A percentile compares a stretch with the other conserved stretches of the same genome.
Evolutionary conservation across 805 yeast genomes (phyloP).

Genomic region (Scheffersomyces lignosus): DNA sequence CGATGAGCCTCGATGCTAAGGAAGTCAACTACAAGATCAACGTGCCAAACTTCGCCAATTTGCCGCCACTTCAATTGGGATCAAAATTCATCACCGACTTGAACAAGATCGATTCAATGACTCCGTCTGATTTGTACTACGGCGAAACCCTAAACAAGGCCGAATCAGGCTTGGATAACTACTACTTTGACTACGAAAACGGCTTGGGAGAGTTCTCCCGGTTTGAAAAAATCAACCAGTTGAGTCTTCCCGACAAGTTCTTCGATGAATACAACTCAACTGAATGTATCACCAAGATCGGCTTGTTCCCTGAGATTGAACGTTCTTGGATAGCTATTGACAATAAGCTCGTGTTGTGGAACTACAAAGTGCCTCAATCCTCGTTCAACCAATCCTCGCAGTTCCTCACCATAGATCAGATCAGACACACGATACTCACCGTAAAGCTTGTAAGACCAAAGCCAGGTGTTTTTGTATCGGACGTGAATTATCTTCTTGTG

Average conservation of each 20-base stretch:
- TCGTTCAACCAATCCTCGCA: slow-evolving; percentile 48
- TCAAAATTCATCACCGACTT: slow-evolving; percentile 61
- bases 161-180: slow-evolving; percentile 57
- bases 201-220: slow-evolving; percentile 62
- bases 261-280: slow-evolving; percentile 69
- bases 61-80: slow-evolving; percentile 59
- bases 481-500: slow-evolving; percentile 69
- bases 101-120: slow-evolving; percentile 58
- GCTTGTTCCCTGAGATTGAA: slow-evolving; percentile 75
- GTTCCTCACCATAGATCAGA: slow-evolving; percentile 78
- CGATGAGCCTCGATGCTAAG: slow-evolving; percentile 33
- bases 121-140: slow-evolving; percentile 55
- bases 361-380: slow-evolving; percentile 58
- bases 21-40: slow-evolving; percentile 45
- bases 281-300: slow-evolving; percentile 72
- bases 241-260: slow-evolving; percentile 78
- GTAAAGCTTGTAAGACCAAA: slow-evolving; percentile 82
- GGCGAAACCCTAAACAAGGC: slow-evolving; percentile 53
- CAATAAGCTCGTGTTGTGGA: slow-evolving; percentile 83
- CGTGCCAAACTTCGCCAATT: slow-evolving; percentile 49
- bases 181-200: slow-evolving; percentile 49
- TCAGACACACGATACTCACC: slow-evolving; percentile 72
- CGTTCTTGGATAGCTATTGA: slow-evolving; percentile 87
- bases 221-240: slow-evolving; percentile 67
- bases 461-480: slow-evolving; percentile 73